phyloP scores from a whole-genome alignment of 768 basidiomycete genomes.

The Suillus alpinus region DNA sequence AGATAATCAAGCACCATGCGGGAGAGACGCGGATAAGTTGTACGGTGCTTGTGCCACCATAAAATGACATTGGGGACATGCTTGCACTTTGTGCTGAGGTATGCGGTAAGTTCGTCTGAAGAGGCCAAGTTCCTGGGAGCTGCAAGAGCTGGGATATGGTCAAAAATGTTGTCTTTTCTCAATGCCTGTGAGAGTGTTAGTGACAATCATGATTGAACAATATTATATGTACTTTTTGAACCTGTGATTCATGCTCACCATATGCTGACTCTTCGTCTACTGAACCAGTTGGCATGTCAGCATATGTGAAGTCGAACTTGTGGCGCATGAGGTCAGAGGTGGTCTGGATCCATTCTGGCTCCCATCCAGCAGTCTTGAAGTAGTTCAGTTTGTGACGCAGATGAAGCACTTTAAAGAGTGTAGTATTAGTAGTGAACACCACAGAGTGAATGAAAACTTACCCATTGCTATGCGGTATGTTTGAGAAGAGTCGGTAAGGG shows the following conservation, averaged over 20 bases:
- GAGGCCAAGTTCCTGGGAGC: too few relatives aligned
- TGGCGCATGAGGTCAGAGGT: conserved; percentile 15
- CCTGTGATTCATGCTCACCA: neutral
- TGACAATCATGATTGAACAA: too few relatives aligned
- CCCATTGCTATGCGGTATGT: conserved; percentile 28
- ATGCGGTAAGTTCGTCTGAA: neutral
- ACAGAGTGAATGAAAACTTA: too few relatives aligned
- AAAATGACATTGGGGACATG: too few relatives aligned
- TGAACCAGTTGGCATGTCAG: neutral
- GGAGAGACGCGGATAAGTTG: too few relatives aligned
- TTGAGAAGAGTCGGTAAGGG: conserved; percentile 17
- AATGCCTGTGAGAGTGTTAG: too few relatives aligned
- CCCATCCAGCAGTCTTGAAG: conserved; percentile 26
- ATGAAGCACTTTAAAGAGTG: conserved; percentile 26
- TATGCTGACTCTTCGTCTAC: neutral
- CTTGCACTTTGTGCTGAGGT: too few relatives aligned
- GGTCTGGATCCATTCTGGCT: conserved; percentile 22
- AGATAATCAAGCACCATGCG: too few relatives aligned
- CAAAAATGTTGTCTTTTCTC: conserved; percentile 25
- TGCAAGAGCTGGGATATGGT: conserved; percentile 1
- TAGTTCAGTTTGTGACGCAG: conserved; percentile 29
- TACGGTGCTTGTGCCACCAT: too few relatives aligned
- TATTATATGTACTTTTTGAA: too few relatives aligned
- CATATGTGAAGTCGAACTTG: conserved; percentile 14
- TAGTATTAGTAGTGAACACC: neutral